Conservation (phyloP, 257 asterid genomes). For the Petunia secreta region DNA sequence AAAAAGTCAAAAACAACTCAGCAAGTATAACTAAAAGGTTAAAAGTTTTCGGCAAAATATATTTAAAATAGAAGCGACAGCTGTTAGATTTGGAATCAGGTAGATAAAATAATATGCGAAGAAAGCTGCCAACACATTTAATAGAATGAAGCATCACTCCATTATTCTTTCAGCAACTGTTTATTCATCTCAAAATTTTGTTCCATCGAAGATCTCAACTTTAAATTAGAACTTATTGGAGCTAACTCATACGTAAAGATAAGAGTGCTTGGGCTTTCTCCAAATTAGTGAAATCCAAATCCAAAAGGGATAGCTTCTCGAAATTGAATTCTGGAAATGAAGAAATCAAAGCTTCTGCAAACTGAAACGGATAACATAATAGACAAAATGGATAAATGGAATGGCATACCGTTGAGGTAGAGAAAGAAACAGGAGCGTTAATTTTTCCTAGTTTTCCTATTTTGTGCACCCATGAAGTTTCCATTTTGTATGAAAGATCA, state of each 20-base stretch:
- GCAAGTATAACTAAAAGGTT: not conserved
- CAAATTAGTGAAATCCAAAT: not conserved
- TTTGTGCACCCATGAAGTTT: conserved; percentile 16
- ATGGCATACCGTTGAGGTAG: conserved; percentile 8
- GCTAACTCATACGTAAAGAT: not conserved
- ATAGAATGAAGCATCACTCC: not conserved
- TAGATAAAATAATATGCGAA: not conserved
- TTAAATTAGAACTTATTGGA: not conserved
- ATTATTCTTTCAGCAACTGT: not conserved
- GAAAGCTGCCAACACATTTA: not conserved
- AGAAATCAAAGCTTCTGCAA: conserved; percentile 2
- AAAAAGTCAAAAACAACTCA: conserved; percentile 27
- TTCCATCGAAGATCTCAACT: not conserved
- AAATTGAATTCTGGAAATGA: not conserved
- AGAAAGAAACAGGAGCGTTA: conserved; percentile 7
- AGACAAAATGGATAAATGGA: conserved; percentile 1
- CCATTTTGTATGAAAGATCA: not conserved
- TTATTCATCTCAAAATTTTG: conserved; percentile 17
- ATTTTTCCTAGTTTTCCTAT: not conserved
- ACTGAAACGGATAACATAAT: not conserved
- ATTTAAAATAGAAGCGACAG: not conserved
- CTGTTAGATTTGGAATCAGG: not conserved
- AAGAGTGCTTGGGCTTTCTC: not conserved
- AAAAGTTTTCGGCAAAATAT: not conserved
- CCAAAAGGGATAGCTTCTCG: conserved; percentile 6